phyloP scores from a whole-genome alignment of 192 early-diverging fungal species.

The Backusella tarrabulga region DNA sequence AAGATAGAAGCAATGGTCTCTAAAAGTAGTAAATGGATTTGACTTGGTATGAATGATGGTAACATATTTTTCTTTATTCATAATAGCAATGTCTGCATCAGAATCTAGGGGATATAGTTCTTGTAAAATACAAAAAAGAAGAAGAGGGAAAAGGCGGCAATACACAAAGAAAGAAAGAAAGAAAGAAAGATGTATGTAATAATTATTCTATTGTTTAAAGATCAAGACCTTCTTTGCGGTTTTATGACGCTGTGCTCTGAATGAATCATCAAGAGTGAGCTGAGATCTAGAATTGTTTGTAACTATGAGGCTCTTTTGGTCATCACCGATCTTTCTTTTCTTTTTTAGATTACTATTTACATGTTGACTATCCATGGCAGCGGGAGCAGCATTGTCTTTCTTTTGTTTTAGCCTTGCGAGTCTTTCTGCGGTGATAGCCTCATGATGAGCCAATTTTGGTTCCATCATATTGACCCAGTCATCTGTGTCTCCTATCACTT shows the following conservation, averaged over 20 bases:
- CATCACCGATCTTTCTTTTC: neutral
- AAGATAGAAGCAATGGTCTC: no score
- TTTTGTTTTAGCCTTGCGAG: neutral
- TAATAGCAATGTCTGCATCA: no score
- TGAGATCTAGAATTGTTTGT: neutral
- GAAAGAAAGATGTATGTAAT: neutral
- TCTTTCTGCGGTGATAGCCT: constrained; percentile 13
- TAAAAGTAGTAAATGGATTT: no score
- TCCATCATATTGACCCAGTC: constrained; percentile 46
- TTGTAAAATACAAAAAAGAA: no score
- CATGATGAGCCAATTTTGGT: constrained; percentile 12
- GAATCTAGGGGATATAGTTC: no score
- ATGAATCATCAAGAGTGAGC: constrained; percentile 1
- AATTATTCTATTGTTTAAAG: neutral
- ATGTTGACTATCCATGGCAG: neutral
- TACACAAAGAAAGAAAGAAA: neutral
- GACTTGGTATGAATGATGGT: no score
- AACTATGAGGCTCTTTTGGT: neutral
- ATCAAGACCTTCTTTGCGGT: neutral
- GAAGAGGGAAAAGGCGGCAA: neutral
- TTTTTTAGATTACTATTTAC: constrained; percentile 5
- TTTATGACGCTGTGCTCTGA: neutral
- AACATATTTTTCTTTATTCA: no score
- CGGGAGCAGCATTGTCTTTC: neutral
- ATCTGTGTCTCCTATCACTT: constrained; percentile 69